Percentiles rank a stretch among this genome's conserved stretches.
These are phyloP conservation scores for Ophiosphaerella herpotricha DNA, from an alignment of 2,329 filamentous ascomycete genomes.

Conservation along the genomic window DNA sequence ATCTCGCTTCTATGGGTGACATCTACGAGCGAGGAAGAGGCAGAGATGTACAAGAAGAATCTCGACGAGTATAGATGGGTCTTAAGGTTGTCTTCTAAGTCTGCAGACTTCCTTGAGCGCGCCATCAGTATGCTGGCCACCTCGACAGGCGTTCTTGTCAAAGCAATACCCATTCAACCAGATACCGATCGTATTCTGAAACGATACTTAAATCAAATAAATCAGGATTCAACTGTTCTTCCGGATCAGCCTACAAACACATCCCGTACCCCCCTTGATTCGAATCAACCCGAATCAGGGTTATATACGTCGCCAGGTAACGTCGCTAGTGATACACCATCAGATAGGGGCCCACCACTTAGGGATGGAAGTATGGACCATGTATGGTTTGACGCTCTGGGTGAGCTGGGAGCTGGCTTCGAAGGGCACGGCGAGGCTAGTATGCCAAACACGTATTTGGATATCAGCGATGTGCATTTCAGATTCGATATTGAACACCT, in stretches of 20 bases:
- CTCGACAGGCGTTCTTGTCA: conserved; percentile 28
- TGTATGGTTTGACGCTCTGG: conserved; percentile 5
- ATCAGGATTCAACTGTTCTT: background rate
- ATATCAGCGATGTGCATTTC: background rate
- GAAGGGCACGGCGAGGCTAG: background rate
- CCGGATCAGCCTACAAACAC: background rate
- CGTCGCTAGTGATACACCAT: conserved; percentile 5
- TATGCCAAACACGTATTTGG: background rate
- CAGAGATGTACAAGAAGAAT: conserved; percentile 40
- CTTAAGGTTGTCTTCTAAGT: conserved; percentile 49
- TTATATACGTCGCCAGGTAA: conserved; percentile 9
- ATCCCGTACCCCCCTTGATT: background rate
- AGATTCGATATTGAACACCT: background rate
- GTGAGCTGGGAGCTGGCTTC: background rate
- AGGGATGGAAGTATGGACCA: conserved; percentile 6
- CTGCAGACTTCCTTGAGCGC: conserved; percentile 50
- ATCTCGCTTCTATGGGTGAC: conserved; percentile 48
- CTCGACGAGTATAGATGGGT: conserved; percentile 51
- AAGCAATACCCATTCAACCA: conserved; percentile 7
- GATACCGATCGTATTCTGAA: conserved; percentile 7
- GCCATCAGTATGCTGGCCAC: conserved; percentile 35
- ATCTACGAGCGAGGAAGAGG: conserved; percentile 39
- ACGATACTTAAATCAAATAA: background rate
- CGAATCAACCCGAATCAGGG: conserved; percentile 11
- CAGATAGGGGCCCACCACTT: conserved; percentile 1